Conservation (phyloP, 2,329 filamentous ascomycete genomes). For the Botrytis paeoniae region DNA sequence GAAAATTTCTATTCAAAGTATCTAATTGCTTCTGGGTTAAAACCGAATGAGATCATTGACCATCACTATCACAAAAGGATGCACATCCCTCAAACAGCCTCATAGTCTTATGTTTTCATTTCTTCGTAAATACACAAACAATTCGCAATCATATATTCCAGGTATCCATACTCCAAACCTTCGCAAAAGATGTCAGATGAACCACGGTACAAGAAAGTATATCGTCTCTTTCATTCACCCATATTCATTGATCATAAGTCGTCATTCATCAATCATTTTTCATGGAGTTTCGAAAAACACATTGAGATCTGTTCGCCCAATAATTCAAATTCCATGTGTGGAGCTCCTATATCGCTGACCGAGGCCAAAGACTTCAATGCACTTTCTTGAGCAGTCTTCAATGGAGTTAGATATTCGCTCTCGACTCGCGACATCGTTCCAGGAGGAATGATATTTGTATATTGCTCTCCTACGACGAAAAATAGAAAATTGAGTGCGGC, state of each 20-base stretch:
- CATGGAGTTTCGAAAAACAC: slow-evolving; percentile 25
- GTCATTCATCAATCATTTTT: slow-evolving; percentile 18
- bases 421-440: slow-evolving; percentile 57
- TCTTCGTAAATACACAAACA: not conserved
- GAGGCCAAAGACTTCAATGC: slow-evolving; percentile 21
- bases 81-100: not conserved
- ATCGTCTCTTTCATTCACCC: not conserved
- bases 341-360: slow-evolving; percentile 1
- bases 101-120: not conserved
- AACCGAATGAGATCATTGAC: not conserved
- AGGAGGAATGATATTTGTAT: slow-evolving; percentile 49
- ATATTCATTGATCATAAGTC: not conserved
- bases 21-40: not conserved
- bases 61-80: not conserved
- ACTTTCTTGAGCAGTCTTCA: slow-evolving; percentile 45
- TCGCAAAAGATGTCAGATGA: not conserved
- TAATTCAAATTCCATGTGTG: slow-evolving; percentile 29
- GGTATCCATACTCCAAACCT: slow-evolving; percentile 7
- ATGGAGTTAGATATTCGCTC: slow-evolving; percentile 55
- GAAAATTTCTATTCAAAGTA: not conserved
- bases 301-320: slow-evolving; percentile 32
- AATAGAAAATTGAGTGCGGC: slow-evolving; percentile 60
- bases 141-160: not conserved
- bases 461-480: slow-evolving; percentile 51
- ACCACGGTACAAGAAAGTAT: not conserved